Evolutionary conservation across 257 asterid genomes (phyloP), one percentile per base, ranked within the genome.

Genomic region (Cynanchum wilfordii): DNA sequence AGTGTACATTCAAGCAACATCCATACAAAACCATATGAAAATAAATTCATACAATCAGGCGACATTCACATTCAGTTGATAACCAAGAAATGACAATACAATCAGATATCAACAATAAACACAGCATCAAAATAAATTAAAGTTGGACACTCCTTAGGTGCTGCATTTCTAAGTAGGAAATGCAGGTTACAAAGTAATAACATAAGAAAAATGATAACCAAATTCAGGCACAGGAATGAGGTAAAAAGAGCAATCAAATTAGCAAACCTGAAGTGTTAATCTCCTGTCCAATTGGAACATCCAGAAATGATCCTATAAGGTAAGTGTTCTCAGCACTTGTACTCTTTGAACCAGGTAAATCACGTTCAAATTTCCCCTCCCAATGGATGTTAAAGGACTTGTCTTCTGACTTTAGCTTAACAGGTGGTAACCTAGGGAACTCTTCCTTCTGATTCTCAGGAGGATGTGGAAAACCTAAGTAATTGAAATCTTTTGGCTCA

Each of bases 261-360:
- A 22, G 52, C 85, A 74, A 71, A 93, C 98, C 99, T 85, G 90
- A 76, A 77, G 79, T 45, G 68, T 71, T 87, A 82, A 89, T 83
- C 74, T 95, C 99, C 82, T 95, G 99, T 47, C 98, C 99, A 69
- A 92, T 81, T 65, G 98, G 98, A 72, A 92, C 96, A 77, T 95
- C 99, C 75, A 95, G 88, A 86, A 87, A 92, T 58, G 99, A 90
- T 65, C 99, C 99, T n/a, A 92, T 87, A 71, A 84, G 88, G 82
- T 82, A 87, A 50, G 89, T 59, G 79, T 85, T 90, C 60, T 92
- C 99, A 72, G 90, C 74, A 68, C 80, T 85, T 73, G 82, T 42
- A 70, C 82, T 80, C 83, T 86, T 92, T 50, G 89, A 79, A 73
- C 84, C 88, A 66, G 83, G 78, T 52, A 79, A 89, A 86, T 87